Base-by-base conservation (phyloP, 495 filamentous ascomycete species). In the Tuber magnatum region DNA sequence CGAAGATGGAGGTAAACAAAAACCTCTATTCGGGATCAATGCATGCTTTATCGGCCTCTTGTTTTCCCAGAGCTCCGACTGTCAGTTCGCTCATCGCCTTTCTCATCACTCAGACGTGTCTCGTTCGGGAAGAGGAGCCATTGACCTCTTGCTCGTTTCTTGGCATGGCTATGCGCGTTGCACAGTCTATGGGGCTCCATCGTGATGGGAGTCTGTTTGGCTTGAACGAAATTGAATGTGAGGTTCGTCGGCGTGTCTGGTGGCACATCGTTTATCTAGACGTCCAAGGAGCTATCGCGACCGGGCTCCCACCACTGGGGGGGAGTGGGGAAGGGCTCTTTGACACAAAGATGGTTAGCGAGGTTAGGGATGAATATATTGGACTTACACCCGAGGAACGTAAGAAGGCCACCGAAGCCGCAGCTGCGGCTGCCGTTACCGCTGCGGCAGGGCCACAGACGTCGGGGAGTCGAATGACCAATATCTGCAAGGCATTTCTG, bases 251-350 rank as follows among this genome's bases (percentile, higher is more conserved):
- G 72, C 86, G 91, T 1, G 82, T 92, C 48, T 93, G 91, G 91
- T 93, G 90, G 90, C 89, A 90, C 76, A 91, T 92, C 46, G 84
- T 91, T 77, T 86, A 91, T 74, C 87, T 91, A 77, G 91, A 93
- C 73, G 85, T 82, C n/a, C 80, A 82, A 74, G 80, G 80, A 22
- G 80, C 80, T 24, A 81, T 82, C 35, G 80, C 80, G 9, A 81
- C 80, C n/a, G 80, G 80, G 10, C 80, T 82, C 16, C 80, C 80
- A 0, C 80, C 80, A 2, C 73, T 82, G 18, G 80, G 80, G 8
- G 80, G 80, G 20, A 80, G 80, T n/a, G 48, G 73, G 38, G 80
- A 80, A 24, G 80, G 80, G 32, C 68, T 82, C 5, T 80, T 71
- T 70, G 80, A 82, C 56, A 82, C 80, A 4, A 77, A 75, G n/a